These are phyloP conservation scores for Lactarius sp. DNA, from an alignment of 768 basidiomycete species.

Conservation along the genomic window DNA sequence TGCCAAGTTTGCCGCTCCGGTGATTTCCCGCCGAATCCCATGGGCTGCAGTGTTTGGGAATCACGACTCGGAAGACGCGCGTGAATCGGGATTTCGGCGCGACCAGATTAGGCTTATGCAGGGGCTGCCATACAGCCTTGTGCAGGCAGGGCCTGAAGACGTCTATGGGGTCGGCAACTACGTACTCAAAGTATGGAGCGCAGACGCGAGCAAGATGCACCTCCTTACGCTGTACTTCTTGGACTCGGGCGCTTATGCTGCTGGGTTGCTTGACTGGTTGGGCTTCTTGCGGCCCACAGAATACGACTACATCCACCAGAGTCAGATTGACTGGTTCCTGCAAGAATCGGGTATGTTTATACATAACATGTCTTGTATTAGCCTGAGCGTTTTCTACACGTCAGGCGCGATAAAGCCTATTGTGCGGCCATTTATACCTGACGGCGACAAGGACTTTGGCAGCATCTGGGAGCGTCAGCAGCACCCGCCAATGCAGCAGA, in stretches of 20 bases:
- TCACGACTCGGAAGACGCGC: slow-evolving; percentile 78
- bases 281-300: slow-evolving; percentile 63
- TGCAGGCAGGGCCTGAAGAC: slow-evolving; percentile 73
- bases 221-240: slow-evolving; percentile 89
- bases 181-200: slow-evolving; percentile 75
- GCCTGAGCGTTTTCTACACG: background rate
- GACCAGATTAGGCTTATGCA: slow-evolving; percentile 70
- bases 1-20: slow-evolving; percentile 80
- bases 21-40: slow-evolving; percentile 69
- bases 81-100: slow-evolving; percentile 39
- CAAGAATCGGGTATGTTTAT: slow-evolving; percentile 56
- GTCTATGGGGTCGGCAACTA: slow-evolving; percentile 93
- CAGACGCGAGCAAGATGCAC: slow-evolving; percentile 85
- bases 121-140: slow-evolving; percentile 78
- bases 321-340: slow-evolving; percentile 89
- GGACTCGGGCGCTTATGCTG: slow-evolving; percentile 78
- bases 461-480: slow-evolving; percentile 65
- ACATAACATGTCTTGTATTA: background rate
- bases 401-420: slow-evolving; percentile 62
- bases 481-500: slow-evolving; percentile 47
- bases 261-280: slow-evolving; percentile 54
- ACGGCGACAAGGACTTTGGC: slow-evolving; percentile 65
- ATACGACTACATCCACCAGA: slow-evolving; percentile 83
- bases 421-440: slow-evolving; percentile 78
- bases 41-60: slow-evolving; percentile 96